Base-by-base conservation (phyloP, 2,329 filamentous ascomycete species). In the Penicillium fuscoglaucum region DNA sequence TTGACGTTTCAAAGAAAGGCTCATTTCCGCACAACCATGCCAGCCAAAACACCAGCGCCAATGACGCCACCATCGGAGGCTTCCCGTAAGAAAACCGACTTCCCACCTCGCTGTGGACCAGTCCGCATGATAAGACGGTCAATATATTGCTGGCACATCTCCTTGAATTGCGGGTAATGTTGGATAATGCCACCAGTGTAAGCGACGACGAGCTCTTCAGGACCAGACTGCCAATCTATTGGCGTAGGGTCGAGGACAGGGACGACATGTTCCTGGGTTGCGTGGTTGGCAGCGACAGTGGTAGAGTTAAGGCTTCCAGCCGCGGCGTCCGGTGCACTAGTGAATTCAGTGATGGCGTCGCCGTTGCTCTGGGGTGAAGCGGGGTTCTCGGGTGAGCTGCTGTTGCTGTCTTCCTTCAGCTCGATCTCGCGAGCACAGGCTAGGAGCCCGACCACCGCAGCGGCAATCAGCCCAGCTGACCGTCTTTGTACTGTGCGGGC, bases 121-220 rank as follows among this genome's bases (percentile, higher is more conserved):
- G 75, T 77, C 35, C 75, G 69, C 75, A 79, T 78, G 21, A 83
- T 78, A 15, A 84, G 71, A 5, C 76, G 74, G 60, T 91, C 86
- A 50, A 93, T 80, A 68, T 89, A 89, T 15, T 75, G 68, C 72
- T 92, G 89, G 63, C 88, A 91, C 66, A 89, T 87, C 45, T 79
- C 75, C 43, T 90, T 79, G 73, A 90, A 92, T 65, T 89, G 83
- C 48, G 90, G 89, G 67, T 91, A 91, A 67, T 90, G 86, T n/a
- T 87, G 84, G 59, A 93, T 93, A 68, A 90, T 91, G 7, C 89
- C 88, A 33, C 90, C 90, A 0, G 90, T 91, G 70, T 91, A 93
- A 1, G 90, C 90, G 24, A 93, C 88, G 1, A 90, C 86, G 31
- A 93, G 73, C 65, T 90, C 87, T 60, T 85, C 81, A 0, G 76